Evolutionary conservation across 2,329 filamentous ascomycete genomes (phyloP), one percentile per base, ranked within the genome.

Genomic region (Cercospora sp.): DNA sequence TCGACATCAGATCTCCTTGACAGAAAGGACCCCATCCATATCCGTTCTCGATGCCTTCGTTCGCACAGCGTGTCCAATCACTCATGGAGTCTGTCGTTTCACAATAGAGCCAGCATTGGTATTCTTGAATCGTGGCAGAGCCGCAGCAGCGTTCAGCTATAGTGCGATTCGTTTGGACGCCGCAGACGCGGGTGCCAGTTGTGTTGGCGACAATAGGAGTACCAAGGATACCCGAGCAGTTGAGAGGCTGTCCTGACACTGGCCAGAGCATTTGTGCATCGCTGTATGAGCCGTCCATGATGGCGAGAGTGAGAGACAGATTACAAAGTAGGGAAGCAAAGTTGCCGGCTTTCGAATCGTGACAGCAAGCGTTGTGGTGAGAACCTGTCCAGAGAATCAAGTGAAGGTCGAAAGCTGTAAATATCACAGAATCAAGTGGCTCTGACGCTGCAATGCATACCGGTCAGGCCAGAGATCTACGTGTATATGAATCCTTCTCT

Each of bases 31-130:
- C 60, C 45, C 45, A 51, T 20, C 18, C 53, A 10, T 36, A 42
- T 31, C 45, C 42, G 6, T n/a, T 30, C 10, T 18, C 18, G 20
- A 31, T 53, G 48, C 58, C 23, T 13, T 57, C 26, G 26, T n/a
- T 48, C 8, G 60, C 48, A 33, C 67, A 66, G 8, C 20, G 30
- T 13, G 36, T 33, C 57, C 63, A 60, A 9, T 58, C 28, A 13
- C 30, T 60, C 16, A 55, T 53, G 4, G 26, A 18, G 13, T 39
- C 9, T 3, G 28, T 36, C 3, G 51, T 48, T 23, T 64, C 60
- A 39, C 67, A 69, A 36, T 67, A 69, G 3, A 61, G 30, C 67
- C 67, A 69, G 42, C 67, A 69, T 60, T 69, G 64, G 18, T 69
- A 69, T 36, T 67, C 42, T 30, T 60, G 60, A 3, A 69, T 20